Evolutionary conservation across 2,329 filamentous ascomycete species (phyloP), one percentile per base, ranked within the genome.

Genomic region (Madurella mycetomatis): DNA sequence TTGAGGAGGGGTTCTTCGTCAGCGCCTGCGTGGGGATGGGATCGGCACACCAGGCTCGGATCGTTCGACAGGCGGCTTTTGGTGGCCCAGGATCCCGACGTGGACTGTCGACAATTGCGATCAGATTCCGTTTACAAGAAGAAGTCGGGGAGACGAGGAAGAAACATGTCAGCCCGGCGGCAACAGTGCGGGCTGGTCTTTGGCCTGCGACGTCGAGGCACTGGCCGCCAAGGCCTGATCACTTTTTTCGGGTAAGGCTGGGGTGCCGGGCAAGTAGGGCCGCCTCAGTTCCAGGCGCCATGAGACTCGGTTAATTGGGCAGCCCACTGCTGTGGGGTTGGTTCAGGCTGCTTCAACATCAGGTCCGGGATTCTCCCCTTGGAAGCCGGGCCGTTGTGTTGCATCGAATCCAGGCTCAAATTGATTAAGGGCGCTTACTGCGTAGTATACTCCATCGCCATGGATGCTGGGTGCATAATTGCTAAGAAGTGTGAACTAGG

Each of bases 221-320:
- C 53, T 53, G 54, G 54, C 49, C 46, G 52, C 50, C 50, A 47
- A 45, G 43, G 37, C 17, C 25, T 43, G 42, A 41, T 25, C 49
- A 41, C 51, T 54, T 49, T 49, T 56, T 37, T 37, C 48, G 19
- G 53, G 56, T 51, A 56, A 56, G 50, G 51, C 53, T 58, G 50
- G 53, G 40, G 25, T 37, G 39, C 32, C 41, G 47, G 47, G 43
- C 32, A 17, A 39, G 44, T 41, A 40, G 43, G 17, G 43, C 25
- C 25, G 25, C 25, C 25, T 25, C 25, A 25, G 25, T 25, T 25
- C 4, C 34, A 37, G 34, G 34, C 34, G 11, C 9, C 34, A 9
- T 37, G 34, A 9, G 9, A 15, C 34, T 12, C 9, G 34, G 34
- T 37, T 37, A 15, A 37, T 37, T 37, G 9, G 34, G 13, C 13